These are phyloP conservation scores for Aureobasidium zeae DNA, from an alignment of 2,329 filamentous ascomycete species.

Conservation along the genomic window DNA sequence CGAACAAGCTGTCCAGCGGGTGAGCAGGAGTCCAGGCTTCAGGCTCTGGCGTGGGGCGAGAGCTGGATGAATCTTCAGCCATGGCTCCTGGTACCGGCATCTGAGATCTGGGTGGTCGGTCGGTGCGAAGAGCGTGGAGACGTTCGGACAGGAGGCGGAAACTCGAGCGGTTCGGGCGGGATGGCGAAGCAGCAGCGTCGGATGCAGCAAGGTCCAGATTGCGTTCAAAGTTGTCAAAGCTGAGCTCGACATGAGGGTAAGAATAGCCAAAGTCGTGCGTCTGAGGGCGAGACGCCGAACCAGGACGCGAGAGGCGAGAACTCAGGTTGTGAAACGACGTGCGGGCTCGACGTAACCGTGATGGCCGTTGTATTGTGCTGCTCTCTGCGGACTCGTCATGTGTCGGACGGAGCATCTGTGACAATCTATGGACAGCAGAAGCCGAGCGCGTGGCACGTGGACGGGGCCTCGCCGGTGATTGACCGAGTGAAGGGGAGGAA, in stretches of 20 bases:
- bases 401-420: constrained; percentile 25
- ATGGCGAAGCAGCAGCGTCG: constrained; percentile 16
- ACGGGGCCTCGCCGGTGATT: not conserved
- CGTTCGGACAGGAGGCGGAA: constrained; percentile 22
- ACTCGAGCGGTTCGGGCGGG: constrained; percentile 16
- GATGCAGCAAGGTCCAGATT: constrained; percentile 29
- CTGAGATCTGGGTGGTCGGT: constrained; percentile 20
- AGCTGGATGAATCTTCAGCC: not conserved
- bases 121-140: constrained; percentile 24
- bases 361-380: constrained; percentile 20
- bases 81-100: not conserved
- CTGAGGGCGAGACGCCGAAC: constrained; percentile 1
- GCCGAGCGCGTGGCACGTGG: constrained; percentile 23
- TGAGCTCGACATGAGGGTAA: constrained; percentile 17
- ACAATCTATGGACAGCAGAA: constrained; percentile 26
- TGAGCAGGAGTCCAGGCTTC: not conserved
- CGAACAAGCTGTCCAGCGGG: too few species aligned
- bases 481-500: not conserved
- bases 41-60: not conserved
- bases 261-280: constrained; percentile 12
- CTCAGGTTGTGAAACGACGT: constrained; percentile 12
- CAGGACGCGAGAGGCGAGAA: constrained; percentile 3
- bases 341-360: constrained; percentile 15
- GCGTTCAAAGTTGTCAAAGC: constrained; percentile 30
- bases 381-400: not conserved